Evolutionary conservation across 805 yeast species (phyloP).

Genomic region (Candida tibetensis): DNA sequence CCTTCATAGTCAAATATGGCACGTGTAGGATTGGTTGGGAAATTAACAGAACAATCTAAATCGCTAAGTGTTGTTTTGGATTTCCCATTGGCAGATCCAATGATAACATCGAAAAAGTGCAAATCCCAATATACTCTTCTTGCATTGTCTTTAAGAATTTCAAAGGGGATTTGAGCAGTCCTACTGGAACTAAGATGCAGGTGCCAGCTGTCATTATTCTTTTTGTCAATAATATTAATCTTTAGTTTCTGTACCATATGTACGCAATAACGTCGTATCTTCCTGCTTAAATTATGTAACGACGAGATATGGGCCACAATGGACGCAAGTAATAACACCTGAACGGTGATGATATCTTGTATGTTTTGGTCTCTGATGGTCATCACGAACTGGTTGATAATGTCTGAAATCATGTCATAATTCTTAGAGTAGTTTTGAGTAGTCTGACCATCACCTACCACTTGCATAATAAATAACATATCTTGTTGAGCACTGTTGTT

Average conservation of each 20-base stretch:
- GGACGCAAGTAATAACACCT: slow-evolving; percentile 38
- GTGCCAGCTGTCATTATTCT: neutral
- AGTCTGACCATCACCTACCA: slow-evolving; percentile 49
- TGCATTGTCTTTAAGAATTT: slow-evolving; percentile 25
- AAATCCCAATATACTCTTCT: slow-evolving; percentile 53
- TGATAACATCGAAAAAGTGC: slow-evolving; percentile 49
- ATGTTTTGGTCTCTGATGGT: slow-evolving; percentile 9
- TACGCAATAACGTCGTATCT: slow-evolving; percentile 43
- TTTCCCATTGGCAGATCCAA: slow-evolving; percentile 54
- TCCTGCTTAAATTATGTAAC: slow-evolving; percentile 43
- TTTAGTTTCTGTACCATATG: slow-evolving; percentile 35
- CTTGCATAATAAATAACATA: slow-evolving; percentile 45
- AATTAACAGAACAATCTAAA: slow-evolving; percentile 32
- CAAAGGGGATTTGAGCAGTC: slow-evolving; percentile 11
- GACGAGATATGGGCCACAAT: slow-evolving; percentile 52
- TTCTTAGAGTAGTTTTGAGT: slow-evolving; percentile 15
- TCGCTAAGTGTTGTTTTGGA: slow-evolving; percentile 36
- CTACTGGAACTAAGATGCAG: slow-evolving; percentile 13
- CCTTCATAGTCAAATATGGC: slow-evolving; percentile 45
- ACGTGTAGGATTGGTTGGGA: slow-evolving; percentile 36
- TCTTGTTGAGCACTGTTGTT: slow-evolving; percentile 37
- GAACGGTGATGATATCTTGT: slow-evolving; percentile 44
- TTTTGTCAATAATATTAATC: slow-evolving; percentile 36
- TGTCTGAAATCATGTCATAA: slow-evolving; percentile 14
- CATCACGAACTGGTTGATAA: slow-evolving; percentile 17